Evolutionary conservation across 2,329 filamentous ascomycete species (phyloP), one percentile per base, ranked within the genome.

Genomic region (Xylaria multiplex): DNA sequence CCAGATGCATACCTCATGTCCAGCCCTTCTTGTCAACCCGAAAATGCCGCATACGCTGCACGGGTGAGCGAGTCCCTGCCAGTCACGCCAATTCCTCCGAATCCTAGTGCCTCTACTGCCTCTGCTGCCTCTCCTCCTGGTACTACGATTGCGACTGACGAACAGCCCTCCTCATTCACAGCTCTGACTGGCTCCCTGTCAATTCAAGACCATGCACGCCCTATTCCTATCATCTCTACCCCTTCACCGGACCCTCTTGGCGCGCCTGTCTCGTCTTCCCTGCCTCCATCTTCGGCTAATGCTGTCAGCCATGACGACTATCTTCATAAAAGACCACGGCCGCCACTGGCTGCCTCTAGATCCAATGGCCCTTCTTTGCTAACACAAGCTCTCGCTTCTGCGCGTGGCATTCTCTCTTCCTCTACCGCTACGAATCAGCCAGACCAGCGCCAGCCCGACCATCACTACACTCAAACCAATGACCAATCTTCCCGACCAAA

Each of bases 1-100:
- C 83, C n/a, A 82, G 79, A 87, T 87, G 85, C 84, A 80, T 78
- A 79, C 81, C 84, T 83, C 85, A 87, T 87, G 85, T 87, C 84
- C 80, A 84, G 78, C 76, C 79, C 81, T 80, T 79, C 79, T 77
- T 77, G 76, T 77, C 77, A 80, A 76, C 78, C 78, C 79, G 83
- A 85, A 84, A 83, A 86, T 86, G 83, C 83, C 84, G 82, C 84
- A 84, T 67, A 71, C 72, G 76, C 81, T 71, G 72, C 72, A 73
- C 71, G 71, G 71, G 73, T 75, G 72, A 74, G 69, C 70, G 69
- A 70, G 58, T 53, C 66, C 68, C 66, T 68, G 63, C 55, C 68
- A 68, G 67, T 67, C 50, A 63, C 62, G 68, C 56, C 68, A 62
- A 66, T 66, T 57, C 53, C 65, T 45, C 64, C n/a, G n/a, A n/a